Percentiles rank a stretch among this genome's conserved stretches.
These are phyloP conservation scores for Alternaria dauci DNA, from an alignment of 2,329 filamentous ascomycete genomes.

Conservation along the genomic window DNA sequence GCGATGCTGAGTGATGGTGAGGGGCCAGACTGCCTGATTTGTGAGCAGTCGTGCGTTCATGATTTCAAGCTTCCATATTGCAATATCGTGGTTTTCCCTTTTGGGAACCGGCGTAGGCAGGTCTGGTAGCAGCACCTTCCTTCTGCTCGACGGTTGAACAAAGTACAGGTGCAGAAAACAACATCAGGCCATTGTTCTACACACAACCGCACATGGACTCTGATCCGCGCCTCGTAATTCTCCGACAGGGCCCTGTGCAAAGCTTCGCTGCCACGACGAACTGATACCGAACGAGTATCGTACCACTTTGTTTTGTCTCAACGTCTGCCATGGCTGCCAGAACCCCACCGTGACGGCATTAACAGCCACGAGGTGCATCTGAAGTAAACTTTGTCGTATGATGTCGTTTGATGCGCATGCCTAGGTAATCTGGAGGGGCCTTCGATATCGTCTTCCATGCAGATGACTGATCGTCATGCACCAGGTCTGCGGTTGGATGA, in stretches of 20 bases:
- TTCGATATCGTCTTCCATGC: constrained; percentile 26
- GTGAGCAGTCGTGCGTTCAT: not conserved
- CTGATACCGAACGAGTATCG: constrained; percentile 41
- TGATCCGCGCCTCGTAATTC: constrained; percentile 14
- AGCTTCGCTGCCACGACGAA: constrained; percentile 26
- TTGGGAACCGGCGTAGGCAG: constrained; percentile 26
- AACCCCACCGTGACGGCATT: constrained; percentile 19
- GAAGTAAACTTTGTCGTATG: constrained; percentile 50
- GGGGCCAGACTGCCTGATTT: constrained; percentile 1
- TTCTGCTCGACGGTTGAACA: constrained; percentile 8
- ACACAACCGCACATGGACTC: constrained; percentile 6
- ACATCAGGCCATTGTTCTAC: constrained; percentile 46
- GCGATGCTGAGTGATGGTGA: constrained; percentile 23
- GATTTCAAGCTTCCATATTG: not conserved
- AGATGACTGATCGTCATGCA: constrained; percentile 16
- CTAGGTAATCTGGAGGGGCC: constrained; percentile 22
- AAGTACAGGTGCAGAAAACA: constrained; percentile 29
- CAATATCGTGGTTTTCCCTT: constrained; percentile 23
- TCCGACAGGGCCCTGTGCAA: constrained; percentile 18
- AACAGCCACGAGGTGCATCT: constrained; percentile 28
- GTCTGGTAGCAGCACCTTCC: not conserved
- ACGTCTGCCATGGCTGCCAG: constrained; percentile 26
- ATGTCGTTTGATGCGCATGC: constrained; percentile 44
- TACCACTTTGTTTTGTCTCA: constrained; percentile 46
- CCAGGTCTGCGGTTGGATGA: constrained; percentile 9